phyloP scores from a whole-genome alignment of 768 basidiomycete genomes.

The Hericium rajendrae region DNA sequence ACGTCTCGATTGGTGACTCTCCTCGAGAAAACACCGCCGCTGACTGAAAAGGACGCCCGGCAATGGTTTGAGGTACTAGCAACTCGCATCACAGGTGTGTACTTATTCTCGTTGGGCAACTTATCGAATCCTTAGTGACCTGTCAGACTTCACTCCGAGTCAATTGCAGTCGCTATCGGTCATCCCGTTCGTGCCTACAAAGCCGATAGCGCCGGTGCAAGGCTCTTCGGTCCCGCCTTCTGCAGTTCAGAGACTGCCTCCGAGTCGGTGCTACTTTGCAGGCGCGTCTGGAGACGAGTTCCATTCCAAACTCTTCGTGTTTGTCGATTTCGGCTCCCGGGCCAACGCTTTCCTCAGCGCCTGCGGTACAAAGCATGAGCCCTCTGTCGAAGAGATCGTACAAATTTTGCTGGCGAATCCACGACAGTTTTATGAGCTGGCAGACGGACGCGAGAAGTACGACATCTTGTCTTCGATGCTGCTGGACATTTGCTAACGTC shows the following conservation, averaged over 20 bases:
- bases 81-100: constrained; percentile 48
- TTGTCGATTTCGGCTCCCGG: constrained; percentile 76
- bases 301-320: constrained; percentile 76
- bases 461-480: constrained; percentile 14
- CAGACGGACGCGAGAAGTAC: constrained; percentile 62
- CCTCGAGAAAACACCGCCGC: constrained; percentile 52
- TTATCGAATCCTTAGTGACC: not conserved
- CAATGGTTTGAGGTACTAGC: constrained; percentile 65
- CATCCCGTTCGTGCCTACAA: constrained; percentile 59
- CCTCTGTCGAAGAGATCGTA: constrained; percentile 76
- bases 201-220: constrained; percentile 11
- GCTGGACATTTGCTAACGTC: too few species aligned
- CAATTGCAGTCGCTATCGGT: constrained; percentile 51
- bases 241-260: constrained; percentile 22
- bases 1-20: constrained; percentile 47
- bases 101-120: not conserved
- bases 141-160: constrained; percentile 47
- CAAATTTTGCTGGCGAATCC: constrained; percentile 62
- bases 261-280: constrained; percentile 63
- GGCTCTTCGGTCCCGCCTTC: not conserved
- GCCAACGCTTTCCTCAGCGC: constrained; percentile 81
- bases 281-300: constrained; percentile 43
- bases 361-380: constrained; percentile 82
- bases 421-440: constrained; percentile 56
- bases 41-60: constrained; percentile 41